A percentile compares a stretch with the other conserved stretches of the same genome.
phyloP scores from a whole-genome alignment of 345 rosid species.

The Eucalyptus regnans region DNA sequence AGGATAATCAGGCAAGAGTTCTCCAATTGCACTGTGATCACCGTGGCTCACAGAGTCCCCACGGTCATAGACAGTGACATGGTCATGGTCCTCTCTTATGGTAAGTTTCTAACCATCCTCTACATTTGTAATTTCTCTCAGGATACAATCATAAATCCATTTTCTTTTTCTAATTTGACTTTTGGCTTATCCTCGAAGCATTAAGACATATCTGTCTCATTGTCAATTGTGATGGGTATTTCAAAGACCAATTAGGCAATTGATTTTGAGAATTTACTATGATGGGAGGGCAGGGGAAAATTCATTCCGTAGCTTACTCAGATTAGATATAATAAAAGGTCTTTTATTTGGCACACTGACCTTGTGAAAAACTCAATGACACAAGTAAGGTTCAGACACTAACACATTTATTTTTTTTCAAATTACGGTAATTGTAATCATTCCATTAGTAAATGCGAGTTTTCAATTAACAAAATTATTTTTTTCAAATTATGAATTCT shows the following conservation, averaged over 20 bases:
- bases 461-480: not conserved
- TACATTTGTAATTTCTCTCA: not conserved
- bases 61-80: slow-evolving; percentile 67
- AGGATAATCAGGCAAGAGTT: slow-evolving; percentile 59
- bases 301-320: not conserved
- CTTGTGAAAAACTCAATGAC: not conserved
- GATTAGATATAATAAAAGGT: not conserved
- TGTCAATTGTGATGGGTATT: not conserved
- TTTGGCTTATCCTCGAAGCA: not conserved
- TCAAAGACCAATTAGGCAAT: not conserved
- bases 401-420: not conserved
- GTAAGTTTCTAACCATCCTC: slow-evolving; percentile 7
- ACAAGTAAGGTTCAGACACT: not conserved
- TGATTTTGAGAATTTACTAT: not conserved
- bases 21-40: slow-evolving; percentile 49
- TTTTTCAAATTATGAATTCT: not conserved
- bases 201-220: not conserved
- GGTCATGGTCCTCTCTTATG: slow-evolving; percentile 80
- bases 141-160: too few relatives aligned
- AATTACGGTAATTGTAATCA: not conserved
- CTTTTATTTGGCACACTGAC: not conserved
- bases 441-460: not conserved
- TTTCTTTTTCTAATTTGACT: not conserved
- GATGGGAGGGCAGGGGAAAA: not conserved
- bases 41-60: slow-evolving; percentile 73